These are phyloP conservation scores for Phialophora tarda DNA, from an alignment of 2,329 filamentous ascomycete genomes.

Conservation along the genomic window DNA sequence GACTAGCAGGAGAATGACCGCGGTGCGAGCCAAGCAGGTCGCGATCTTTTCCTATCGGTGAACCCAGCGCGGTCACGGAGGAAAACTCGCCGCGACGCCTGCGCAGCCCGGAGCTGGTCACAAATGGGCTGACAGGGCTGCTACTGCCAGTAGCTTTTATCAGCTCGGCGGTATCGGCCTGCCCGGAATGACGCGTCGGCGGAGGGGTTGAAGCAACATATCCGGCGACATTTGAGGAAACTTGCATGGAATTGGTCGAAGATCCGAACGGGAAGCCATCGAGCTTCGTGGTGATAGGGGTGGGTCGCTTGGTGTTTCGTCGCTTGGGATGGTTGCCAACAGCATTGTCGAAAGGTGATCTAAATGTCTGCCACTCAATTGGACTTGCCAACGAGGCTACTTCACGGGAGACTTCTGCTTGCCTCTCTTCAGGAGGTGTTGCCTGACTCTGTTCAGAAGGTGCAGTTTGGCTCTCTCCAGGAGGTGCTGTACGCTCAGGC, in stretches of 20 bases:
- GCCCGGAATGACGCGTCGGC: background rate
- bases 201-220: background rate
- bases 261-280: background rate
- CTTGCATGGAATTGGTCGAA: background rate
- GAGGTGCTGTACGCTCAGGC: background rate
- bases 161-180: background rate
- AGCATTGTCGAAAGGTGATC: background rate
- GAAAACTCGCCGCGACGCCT: background rate
- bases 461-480: background rate
- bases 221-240: background rate
- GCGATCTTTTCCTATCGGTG: background rate
- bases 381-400: background rate
- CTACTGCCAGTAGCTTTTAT: background rate
- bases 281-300: background rate
- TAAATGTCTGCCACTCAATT: background rate
- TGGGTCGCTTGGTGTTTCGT: background rate
- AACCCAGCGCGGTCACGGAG: background rate
- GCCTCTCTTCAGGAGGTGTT: background rate
- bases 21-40: background rate
- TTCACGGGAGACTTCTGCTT: background rate
- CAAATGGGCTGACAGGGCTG: background rate
- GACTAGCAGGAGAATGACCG: background rate
- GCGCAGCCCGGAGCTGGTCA: background rate
- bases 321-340: background rate
- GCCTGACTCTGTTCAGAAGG: background rate